Conservation (phyloP, 2,329 filamentous ascomycete genomes). For the Cercospora zeina region DNA sequence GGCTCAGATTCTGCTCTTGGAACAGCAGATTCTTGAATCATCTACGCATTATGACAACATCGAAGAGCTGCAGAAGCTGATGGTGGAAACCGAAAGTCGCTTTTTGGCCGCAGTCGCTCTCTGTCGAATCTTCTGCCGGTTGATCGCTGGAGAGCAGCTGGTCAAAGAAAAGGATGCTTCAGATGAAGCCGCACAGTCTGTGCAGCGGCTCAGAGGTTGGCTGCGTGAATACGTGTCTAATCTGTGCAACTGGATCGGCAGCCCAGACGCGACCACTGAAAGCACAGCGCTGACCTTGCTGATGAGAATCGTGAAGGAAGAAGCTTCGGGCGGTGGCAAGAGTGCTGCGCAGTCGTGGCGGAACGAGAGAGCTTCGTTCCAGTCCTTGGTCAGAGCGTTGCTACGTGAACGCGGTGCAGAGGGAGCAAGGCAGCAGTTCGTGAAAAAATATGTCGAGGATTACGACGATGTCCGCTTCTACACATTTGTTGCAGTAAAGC, state of each 20-base stretch:
- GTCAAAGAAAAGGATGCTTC: constrained; percentile 63
- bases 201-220: constrained; percentile 75
- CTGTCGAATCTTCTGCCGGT: constrained; percentile 79
- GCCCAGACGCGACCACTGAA: constrained; percentile 62
- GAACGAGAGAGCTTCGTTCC: constrained; percentile 58
- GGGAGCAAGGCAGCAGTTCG: constrained; percentile 68
- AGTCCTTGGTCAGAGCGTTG: constrained; percentile 63
- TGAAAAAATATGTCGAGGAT: constrained; percentile 73
- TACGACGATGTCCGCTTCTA: constrained; percentile 85
- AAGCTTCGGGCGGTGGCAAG: constrained; percentile 58
- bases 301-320: constrained; percentile 82
- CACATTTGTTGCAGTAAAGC: constrained; percentile 74
- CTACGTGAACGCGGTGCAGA: constrained; percentile 59
- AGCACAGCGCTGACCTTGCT: constrained; percentile 72
- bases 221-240: constrained; percentile 62
- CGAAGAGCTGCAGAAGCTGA: constrained; percentile 62
- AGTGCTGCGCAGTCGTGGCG: constrained; percentile 67
- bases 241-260: constrained; percentile 61
- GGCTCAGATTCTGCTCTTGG: constrained; percentile 69
- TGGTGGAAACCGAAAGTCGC: constrained; percentile 56
- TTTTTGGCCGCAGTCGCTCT: constrained; percentile 72
- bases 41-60: constrained; percentile 93
- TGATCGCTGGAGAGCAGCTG: constrained; percentile 73
- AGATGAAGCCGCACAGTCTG: constrained; percentile 72
- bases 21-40: constrained; percentile 79